phyloP scores from a whole-genome alignment of 2,329 filamentous ascomycete species.

The Geosmithia flava region DNA sequence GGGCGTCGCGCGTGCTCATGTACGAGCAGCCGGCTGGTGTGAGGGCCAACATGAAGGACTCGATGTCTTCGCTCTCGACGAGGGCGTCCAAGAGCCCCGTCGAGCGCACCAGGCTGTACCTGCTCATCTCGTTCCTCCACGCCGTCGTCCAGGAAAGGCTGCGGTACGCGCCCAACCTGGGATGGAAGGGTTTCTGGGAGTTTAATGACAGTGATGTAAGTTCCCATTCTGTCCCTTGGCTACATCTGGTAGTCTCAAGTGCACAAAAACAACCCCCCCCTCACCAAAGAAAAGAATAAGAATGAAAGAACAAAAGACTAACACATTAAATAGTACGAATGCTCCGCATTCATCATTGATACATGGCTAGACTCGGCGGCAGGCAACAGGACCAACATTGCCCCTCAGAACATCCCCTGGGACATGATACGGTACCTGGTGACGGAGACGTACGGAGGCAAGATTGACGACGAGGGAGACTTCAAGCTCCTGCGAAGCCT shows the following conservation, averaged over 20 bases:
- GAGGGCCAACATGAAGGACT: conserved; percentile 97
- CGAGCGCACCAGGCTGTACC: conserved; percentile 79
- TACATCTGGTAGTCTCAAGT: neutral
- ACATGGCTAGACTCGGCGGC: conserved; percentile 81
- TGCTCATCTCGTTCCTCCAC: conserved; percentile 87
- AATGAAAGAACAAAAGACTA: conserved; percentile 1
- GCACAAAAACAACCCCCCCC: no score
- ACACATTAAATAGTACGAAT: conserved; percentile 62
- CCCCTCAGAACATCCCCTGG: conserved; percentile 91
- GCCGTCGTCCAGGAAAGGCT: conserved; percentile 91
- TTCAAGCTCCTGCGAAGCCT: conserved; percentile 62
- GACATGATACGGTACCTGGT: conserved; percentile 86
- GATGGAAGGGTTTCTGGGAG: conserved; percentile 99
- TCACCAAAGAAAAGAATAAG: no score
- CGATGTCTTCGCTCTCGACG: conserved; percentile 68
- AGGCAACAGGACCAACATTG: conserved; percentile 80
- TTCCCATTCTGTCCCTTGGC: conserved; percentile 14
- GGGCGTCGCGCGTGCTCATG: conserved; percentile 88
- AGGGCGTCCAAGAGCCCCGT: conserved; percentile 72
- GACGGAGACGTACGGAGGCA: conserved; percentile 92
- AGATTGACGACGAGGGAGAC: conserved; percentile 86
- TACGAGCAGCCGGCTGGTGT: conserved; percentile 97
- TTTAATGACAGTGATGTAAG: conserved; percentile 98
- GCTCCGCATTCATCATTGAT: conserved; percentile 90
- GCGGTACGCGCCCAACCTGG: conserved; percentile 83